Percentiles rank a stretch among this genome's conserved stretches.
phyloP scores from a whole-genome alignment of 257 asterid genomes.

The Rubia yunnanensis region DNA sequence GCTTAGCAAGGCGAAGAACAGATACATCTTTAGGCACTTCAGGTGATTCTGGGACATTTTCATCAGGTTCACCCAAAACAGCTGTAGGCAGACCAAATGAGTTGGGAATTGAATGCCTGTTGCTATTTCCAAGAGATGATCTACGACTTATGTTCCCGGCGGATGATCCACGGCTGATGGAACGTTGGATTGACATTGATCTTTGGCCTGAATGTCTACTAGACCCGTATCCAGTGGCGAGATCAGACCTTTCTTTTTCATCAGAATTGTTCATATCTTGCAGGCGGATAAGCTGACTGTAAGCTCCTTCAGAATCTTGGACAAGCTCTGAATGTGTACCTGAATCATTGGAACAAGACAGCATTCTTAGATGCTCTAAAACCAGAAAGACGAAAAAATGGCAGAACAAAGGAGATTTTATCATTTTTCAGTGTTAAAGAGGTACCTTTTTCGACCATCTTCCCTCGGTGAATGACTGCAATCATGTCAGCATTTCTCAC shows the following conservation, averaged over 20 bases:
- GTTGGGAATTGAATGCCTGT: slow-evolving; percentile 41
- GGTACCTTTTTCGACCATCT: slow-evolving; percentile 68
- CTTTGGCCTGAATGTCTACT: slow-evolving; percentile 49
- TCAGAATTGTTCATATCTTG: slow-evolving; percentile 37
- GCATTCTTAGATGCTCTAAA: background rate
- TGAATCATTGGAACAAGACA: slow-evolving; percentile 12
- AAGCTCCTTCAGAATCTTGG: slow-evolving; percentile 41
- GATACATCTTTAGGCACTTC: slow-evolving; percentile 39
- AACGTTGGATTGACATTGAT: slow-evolving; percentile 28
- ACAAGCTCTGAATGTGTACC: slow-evolving; percentile 43
- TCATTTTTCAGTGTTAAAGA: background rate
- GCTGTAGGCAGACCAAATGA: slow-evolving; percentile 50
- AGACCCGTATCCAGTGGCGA: slow-evolving; percentile 21
- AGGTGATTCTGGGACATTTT: slow-evolving; percentile 20
- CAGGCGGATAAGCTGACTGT: slow-evolving; percentile 47
- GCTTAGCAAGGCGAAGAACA: slow-evolving; percentile 43
- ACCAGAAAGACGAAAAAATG: no score
- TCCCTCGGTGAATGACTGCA: slow-evolving; percentile 73
- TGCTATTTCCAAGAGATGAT: slow-evolving; percentile 60
- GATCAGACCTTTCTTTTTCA: slow-evolving; percentile 29
- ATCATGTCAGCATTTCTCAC: slow-evolving; percentile 72
- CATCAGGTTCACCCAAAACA: slow-evolving; percentile 28
- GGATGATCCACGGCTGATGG: slow-evolving; percentile 61
- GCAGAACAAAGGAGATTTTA: background rate
- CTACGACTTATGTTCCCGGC: slow-evolving; percentile 45